Evolutionary conservation across 495 filamentous ascomycete species (phyloP).

Genomic region (Beverwykella pulmonaria): DNA sequence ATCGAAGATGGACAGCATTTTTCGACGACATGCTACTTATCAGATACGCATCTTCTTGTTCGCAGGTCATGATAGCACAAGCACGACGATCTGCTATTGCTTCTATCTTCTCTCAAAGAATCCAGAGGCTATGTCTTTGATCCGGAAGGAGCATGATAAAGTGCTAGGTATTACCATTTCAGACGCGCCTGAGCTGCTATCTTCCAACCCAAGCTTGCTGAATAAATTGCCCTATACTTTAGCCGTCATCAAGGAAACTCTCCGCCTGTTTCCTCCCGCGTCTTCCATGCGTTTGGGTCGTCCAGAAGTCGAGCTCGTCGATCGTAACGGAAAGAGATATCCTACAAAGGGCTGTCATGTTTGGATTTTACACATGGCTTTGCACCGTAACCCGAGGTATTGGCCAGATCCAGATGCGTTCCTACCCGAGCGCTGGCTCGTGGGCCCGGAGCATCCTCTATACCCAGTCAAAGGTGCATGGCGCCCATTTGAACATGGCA

Average conservation of each 20-base stretch:
- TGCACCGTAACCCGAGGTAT: constrained; percentile 26
- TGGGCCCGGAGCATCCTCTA: background rate
- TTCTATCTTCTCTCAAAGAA: constrained; percentile 53
- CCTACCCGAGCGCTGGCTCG: constrained; percentile 31
- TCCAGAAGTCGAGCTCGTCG: constrained; percentile 23
- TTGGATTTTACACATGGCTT: constrained; percentile 27
- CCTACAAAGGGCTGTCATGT: constrained; percentile 41
- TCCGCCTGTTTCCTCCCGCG: constrained; percentile 24
- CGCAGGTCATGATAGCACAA: constrained; percentile 56
- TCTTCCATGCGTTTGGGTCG: constrained; percentile 18
- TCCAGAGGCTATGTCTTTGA: constrained; percentile 40
- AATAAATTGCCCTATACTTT: constrained; percentile 18
- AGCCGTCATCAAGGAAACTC: constrained; percentile 28
- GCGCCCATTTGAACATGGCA: constrained; percentile 44
- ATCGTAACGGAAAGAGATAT: constrained; percentile 35
- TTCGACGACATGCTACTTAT: background rate
- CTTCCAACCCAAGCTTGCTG: background rate
- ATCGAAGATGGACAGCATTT: background rate
- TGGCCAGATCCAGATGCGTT: constrained; percentile 10
- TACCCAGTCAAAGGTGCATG: constrained; percentile 15
- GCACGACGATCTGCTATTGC: constrained; percentile 46
- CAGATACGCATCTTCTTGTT: constrained; percentile 47
- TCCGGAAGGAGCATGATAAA: constrained; percentile 15
- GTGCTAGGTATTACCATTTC: constrained; percentile 12
- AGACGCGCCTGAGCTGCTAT: background rate